Conservation (phyloP, 192 early-diverging fungal genomes). For the Spizellomyces punctatus region DNA sequence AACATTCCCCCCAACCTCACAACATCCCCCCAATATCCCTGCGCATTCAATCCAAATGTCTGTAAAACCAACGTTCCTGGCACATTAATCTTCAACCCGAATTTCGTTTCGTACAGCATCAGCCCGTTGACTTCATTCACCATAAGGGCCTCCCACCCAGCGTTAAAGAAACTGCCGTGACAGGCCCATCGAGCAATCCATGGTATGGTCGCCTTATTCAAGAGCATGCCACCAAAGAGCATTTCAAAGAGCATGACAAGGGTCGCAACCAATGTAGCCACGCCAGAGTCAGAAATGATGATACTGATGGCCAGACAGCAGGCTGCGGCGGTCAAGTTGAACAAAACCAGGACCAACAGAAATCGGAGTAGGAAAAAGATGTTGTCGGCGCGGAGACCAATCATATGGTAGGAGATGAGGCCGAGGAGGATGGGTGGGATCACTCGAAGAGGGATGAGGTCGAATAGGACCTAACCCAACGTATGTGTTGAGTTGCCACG, state of each 20-base stretch:
- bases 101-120: slow-evolving; percentile 75
- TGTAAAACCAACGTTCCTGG: slow-evolving; percentile 83
- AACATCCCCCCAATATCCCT: slow-evolving; percentile 83
- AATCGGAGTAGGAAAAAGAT: slow-evolving; percentile 57
- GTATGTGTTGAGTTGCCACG: not conserved
- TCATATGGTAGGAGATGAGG: slow-evolving; percentile 84
- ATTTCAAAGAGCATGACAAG: slow-evolving; percentile 87
- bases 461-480: slow-evolving; percentile 57
- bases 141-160: slow-evolving; percentile 85
- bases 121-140: slow-evolving; percentile 88
- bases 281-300: slow-evolving; percentile 70
- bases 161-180: slow-evolving; percentile 77
- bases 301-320: slow-evolving; percentile 76
- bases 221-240: slow-evolving; percentile 85
- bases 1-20: slow-evolving; percentile 62
- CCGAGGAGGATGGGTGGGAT: slow-evolving; percentile 80
- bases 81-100: slow-evolving; percentile 82
- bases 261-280: slow-evolving; percentile 75
- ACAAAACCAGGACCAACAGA: slow-evolving; percentile 76
- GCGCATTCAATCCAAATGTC: slow-evolving; percentile 85
- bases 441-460: slow-evolving; percentile 75
- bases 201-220: slow-evolving; percentile 83
- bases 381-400: slow-evolving; percentile 74
- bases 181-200: slow-evolving; percentile 39
- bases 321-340: slow-evolving; percentile 77